Evolutionary conservation across 2,329 filamentous ascomycete genomes (phyloP).

Genomic region (Aspergillus puulaauensis): DNA sequence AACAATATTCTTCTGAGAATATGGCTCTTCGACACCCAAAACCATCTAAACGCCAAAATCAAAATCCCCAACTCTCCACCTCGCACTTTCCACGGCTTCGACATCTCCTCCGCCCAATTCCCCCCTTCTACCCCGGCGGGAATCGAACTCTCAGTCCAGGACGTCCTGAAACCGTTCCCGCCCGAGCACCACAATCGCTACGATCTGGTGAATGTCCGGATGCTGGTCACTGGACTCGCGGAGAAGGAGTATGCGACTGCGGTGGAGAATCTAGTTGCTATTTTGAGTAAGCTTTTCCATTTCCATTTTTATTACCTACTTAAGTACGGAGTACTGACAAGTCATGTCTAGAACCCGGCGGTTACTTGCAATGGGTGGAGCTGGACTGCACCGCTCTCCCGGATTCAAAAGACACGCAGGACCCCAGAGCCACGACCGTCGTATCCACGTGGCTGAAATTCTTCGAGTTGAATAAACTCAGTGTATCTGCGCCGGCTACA

Average conservation of each 20-base stretch:
- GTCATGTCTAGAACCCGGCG: not conserved
- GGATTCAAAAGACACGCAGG: not conserved
- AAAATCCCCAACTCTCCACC: not conserved
- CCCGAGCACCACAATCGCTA: not conserved
- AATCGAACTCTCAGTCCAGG: not conserved
- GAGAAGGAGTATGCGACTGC: not conserved
- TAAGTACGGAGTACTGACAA: no score
- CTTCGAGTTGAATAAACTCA: not conserved
- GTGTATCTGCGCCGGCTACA: not conserved
- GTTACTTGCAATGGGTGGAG: slow-evolving; percentile 4
- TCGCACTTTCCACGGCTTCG: slow-evolving; percentile 3
- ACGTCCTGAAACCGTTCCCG: slow-evolving; percentile 1
- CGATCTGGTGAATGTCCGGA: slow-evolving; percentile 4
- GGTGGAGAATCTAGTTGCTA: not conserved
- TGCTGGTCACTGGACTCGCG: not conserved
- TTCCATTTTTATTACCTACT: no score
- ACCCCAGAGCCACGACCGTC: not conserved
- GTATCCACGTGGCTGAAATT: not conserved
- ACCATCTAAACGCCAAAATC: not conserved
- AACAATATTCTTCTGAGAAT: not conserved
- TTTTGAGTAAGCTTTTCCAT: no score
- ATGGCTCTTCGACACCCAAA: not conserved
- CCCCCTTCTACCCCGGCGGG: not conserved
- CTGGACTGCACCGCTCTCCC: not conserved
- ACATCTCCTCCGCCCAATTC: not conserved